Evolutionary conservation across 805 yeast genomes (phyloP), one percentile per base, ranked within the genome.

Genomic region (Candida michaelii): DNA sequence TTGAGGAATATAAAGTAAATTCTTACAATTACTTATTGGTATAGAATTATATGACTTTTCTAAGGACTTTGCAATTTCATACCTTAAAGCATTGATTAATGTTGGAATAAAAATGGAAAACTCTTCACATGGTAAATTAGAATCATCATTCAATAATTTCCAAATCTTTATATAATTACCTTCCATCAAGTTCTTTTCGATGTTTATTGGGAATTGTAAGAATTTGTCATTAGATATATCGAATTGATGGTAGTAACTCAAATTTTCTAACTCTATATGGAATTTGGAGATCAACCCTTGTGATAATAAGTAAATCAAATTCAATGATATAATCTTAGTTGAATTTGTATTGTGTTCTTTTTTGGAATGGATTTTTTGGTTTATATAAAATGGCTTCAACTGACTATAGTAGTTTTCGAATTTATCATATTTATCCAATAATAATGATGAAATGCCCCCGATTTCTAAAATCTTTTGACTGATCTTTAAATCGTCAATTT

Each of bases 181-280:
- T 66, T 93, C 98, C 84, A 91, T 89, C 51, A 93, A 77, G 85
- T 95, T 88, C 51, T 87, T 82, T 62, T 93, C 98, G 54, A 93
- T 80, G 52, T 82, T 82, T 41, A 91, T 82, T 17, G 98, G 98
- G 60, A 89, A 89, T 36, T 80, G 77, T 52, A 91, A 71, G 60
- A 75, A 87, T 51, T 75, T 71, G 60, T 70, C 76, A 27, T 56
- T 40, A n/a, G 87, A 96, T 27, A 74, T 71, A 52, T 88, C 91
- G 47, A 79, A 69, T 40, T 74, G 73, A 15, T 60, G 58, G 39
- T 68, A 64, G 52, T 77, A 77, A 52, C 75, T 78, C 51, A 89
- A 74, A 45, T 71, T 72, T 62, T 91, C 97, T 47, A 91, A 72
- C 61, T 89, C 97, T 19, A 89, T 83, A 66, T 93, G 97, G 69